Conservation (phyloP, 148 eudicot genomes). For the Agrostemma githago region DNA sequence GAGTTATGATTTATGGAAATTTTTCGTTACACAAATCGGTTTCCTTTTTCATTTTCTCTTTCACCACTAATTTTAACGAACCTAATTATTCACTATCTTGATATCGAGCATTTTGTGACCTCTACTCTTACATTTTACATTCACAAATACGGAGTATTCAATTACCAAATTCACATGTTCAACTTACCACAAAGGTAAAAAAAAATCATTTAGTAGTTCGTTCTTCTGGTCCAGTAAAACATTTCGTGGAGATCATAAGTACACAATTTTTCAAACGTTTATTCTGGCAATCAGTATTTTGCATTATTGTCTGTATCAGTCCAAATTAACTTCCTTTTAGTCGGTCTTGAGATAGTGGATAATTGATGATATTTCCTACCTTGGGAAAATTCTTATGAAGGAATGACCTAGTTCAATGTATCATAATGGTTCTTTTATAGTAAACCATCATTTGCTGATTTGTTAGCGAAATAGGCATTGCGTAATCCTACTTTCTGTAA, state of each 20-base stretch:
- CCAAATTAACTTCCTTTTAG: neutral
- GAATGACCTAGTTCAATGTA: neutral
- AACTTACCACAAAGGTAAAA: neutral
- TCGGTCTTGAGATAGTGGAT: neutral
- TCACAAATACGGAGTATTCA: neutral
- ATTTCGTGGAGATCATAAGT: neutral
- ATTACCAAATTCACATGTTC: neutral
- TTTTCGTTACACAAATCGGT: neutral
- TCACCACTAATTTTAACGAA: neutral
- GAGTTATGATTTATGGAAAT: neutral
- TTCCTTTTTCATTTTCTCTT: neutral
- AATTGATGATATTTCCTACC: neutral
- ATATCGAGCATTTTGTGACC: neutral
- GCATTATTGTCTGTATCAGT: neutral
- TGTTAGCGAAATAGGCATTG: neutral
- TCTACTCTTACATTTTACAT: neutral
- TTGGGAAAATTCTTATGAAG: neutral
- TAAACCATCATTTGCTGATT: neutral
- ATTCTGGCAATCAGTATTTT: neutral
- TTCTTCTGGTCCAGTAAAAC: neutral
- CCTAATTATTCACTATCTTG: neutral
- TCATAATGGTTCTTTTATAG: neutral
- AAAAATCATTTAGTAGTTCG: neutral
- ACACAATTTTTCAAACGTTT: neutral
- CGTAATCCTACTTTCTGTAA: neutral